Conservation (phyloP, 2,329 filamentous ascomycete species). For the Trichophyton benhamiae region DNA sequence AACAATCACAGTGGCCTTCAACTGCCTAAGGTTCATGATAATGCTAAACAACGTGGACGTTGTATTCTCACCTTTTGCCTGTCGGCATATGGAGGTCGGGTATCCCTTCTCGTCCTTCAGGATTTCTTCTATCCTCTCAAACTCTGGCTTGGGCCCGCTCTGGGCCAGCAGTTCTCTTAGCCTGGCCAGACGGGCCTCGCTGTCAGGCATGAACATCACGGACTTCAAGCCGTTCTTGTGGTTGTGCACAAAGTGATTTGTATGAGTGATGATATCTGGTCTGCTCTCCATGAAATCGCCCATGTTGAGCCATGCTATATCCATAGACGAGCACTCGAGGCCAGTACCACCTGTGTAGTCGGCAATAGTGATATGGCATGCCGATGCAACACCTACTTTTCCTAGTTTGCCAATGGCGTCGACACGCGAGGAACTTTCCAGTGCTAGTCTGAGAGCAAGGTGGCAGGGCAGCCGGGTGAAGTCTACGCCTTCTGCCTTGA, state of each 20-base stretch:
- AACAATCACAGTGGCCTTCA: conserved; percentile 22
- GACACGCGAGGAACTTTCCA: conserved; percentile 36
- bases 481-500: conserved; percentile 40
- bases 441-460: conserved; percentile 41
- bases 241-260: conserved; percentile 21
- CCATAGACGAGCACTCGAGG: conserved; percentile 35
- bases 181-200: conserved; percentile 17
- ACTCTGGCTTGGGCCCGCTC: conserved; percentile 12
- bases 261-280: conserved; percentile 17
- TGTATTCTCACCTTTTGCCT: conserved; percentile 18
- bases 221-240: conserved; percentile 13
- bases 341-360: conserved; percentile 37
- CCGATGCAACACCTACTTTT: conserved; percentile 38
- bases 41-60: conserved; percentile 28
- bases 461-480: conserved; percentile 40
- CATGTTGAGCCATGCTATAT: conserved; percentile 13
- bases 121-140: conserved; percentile 17
- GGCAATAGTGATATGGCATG: conserved; percentile 44
- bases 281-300: conserved; percentile 8
- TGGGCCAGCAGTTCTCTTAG: conserved; percentile 19
- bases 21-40: conserved; percentile 28
- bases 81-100: conserved; percentile 25
- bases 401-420: conserved; percentile 37
- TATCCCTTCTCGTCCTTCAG: conserved; percentile 24
- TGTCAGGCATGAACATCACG: conserved; percentile 17